Evolutionary conservation across 768 basidiomycete genomes (phyloP).

Genomic region (Phanerochaete carnosa): DNA sequence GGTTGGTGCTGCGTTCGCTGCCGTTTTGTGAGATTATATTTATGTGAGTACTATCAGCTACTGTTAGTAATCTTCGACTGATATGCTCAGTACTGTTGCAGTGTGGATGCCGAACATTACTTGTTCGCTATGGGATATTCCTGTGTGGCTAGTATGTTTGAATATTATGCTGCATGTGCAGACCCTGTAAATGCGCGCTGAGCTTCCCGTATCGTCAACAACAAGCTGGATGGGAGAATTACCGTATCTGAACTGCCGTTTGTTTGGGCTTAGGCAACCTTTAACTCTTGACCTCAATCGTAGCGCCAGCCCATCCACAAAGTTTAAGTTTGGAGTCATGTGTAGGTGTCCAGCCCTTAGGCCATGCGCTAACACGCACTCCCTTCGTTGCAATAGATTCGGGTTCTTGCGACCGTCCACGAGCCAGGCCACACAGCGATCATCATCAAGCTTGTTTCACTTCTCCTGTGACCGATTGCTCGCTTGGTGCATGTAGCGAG

Average conservation of each 20-base stretch:
- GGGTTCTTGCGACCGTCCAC: neutral
- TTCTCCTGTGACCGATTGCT: too few species aligned
- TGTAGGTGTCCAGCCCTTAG: neutral
- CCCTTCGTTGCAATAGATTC: neutral
- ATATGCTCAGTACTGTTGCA: neutral
- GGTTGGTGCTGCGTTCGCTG: constrained; percentile 21
- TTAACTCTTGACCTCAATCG: too few species aligned
- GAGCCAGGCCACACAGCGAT: neutral
- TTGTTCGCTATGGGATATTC: neutral
- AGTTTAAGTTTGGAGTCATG: too few species aligned
- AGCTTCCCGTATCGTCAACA: too few species aligned
- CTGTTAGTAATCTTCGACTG: neutral
- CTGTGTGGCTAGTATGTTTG: neutral
- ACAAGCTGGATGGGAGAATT: too few species aligned
- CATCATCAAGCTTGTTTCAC: neutral
- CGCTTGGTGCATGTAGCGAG: too few species aligned
- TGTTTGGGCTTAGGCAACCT: too few species aligned
- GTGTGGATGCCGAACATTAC: neutral
- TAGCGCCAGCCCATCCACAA: too few species aligned
- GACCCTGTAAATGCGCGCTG: neutral
- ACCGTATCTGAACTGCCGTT: too few species aligned
- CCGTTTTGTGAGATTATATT: constrained; percentile 17
- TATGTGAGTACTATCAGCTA: neutral
- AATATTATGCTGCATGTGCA: neutral
- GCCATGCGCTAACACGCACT: neutral